Base-by-base conservation (phyloP, 306 rosid species). In the Morella rubra region DNA sequence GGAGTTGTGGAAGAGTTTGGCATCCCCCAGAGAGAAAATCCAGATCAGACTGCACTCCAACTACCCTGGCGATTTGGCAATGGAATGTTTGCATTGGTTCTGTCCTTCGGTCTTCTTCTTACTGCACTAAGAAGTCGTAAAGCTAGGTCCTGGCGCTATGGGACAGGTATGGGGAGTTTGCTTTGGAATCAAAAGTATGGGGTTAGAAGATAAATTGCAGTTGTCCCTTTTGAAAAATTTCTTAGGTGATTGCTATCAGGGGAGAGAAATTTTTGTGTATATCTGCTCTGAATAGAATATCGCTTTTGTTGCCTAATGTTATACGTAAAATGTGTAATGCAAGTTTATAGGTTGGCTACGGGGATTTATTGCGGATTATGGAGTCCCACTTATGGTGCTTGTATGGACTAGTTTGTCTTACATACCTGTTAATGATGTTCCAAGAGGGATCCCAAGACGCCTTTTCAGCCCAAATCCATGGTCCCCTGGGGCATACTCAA, bases 391-490 rank as follows among this genome's bases (percentile, higher is more conserved):
- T 72, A 90, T 93, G 98, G 89, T 93, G 80, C 90, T 93, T 8
- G 72, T 91, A 73, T 93, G 98, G 98, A 93, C 97, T 71, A 94
- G 81, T 52, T 80, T 87, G 69, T 93, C 98, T 70, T 93, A 93
- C 85, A 90, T 93, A 64, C 98, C 98, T 7, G 87, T 68, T 64
- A 93, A 93, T 67, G 71, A 89, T 22, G 97, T 91, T 71, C 98
- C 98, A 37, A 88, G 60, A 73, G 98, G 98, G 83, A 76, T 93
- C 84, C 98, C 98, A 4, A 87, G 98, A 76, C 86, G 98, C 51
- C 97, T 93, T 89, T 89, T 86, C 79, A 93, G 98, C 85, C 98
- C 98, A 67, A 91, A 93, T 73, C 98, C 98, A 77, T 91, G 98
- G 98, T 91, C 98, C 59, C 86, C 82, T 71, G 97, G 97, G 59